These are phyloP conservation scores for Exophiala sp. DNA, from an alignment of 2,329 filamentous ascomycete species.

Conservation along the genomic window DNA sequence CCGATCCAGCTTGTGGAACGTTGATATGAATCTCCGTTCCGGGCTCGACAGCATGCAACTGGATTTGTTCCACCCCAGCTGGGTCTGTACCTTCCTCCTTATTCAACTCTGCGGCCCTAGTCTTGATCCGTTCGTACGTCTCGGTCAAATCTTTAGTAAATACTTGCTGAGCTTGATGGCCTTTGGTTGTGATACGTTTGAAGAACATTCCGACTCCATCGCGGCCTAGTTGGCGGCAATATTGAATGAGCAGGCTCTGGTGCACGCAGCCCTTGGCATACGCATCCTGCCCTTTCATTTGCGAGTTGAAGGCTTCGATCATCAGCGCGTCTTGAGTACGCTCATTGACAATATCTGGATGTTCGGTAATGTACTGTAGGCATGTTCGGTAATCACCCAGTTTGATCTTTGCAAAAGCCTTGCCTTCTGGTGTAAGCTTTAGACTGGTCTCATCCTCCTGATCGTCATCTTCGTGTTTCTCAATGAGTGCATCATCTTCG, in stretches of 20 bases:
- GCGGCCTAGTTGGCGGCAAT: constrained; percentile 83
- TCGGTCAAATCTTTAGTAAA: constrained; percentile 91
- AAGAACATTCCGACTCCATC: constrained; percentile 93
- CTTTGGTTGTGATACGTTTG: constrained; percentile 85
- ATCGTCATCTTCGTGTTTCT: constrained; percentile 40
- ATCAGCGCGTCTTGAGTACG: constrained; percentile 87
- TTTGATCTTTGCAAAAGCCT: constrained; percentile 75
- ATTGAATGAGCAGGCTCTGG: constrained; percentile 87
- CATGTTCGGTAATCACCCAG: constrained; percentile 69
- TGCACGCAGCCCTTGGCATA: constrained; percentile 84
- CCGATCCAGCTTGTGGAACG: constrained; percentile 67
- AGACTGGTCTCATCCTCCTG: constrained; percentile 69
- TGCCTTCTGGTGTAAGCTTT: constrained; percentile 72
- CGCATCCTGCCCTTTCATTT: constrained; percentile 72
- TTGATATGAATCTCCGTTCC: constrained; percentile 86
- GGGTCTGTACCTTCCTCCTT: constrained; percentile 53
- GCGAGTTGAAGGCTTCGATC: constrained; percentile 85
- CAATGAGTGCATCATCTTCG: constrained; percentile 46
- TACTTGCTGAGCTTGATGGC: constrained; percentile 83
- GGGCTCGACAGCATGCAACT: constrained; percentile 92
- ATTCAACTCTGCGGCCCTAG: constrained; percentile 69
- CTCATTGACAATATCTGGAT: constrained; percentile 77
- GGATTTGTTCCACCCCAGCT: constrained; percentile 87
- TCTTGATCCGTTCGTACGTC: constrained; percentile 79
- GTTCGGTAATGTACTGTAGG: constrained; percentile 70